Conservation (phyloP, 306 rosid species). For the Vigna mungo region DNA sequence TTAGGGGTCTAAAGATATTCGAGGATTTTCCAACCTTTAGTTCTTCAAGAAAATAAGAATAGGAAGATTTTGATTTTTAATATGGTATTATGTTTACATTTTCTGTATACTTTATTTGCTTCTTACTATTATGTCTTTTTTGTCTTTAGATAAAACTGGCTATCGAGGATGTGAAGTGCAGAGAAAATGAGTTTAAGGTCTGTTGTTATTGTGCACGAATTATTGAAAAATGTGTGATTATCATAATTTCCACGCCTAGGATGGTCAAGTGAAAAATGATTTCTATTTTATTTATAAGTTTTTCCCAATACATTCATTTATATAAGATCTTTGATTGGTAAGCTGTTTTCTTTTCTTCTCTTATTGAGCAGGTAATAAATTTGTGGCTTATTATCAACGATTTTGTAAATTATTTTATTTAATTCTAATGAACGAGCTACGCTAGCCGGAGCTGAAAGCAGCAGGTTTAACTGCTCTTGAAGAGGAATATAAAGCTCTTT, state of each 20-base stretch:
- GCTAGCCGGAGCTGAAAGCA: constrained; percentile 71
- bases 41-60: constrained; percentile 13
- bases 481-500: constrained; percentile 72
- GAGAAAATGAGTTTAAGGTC: constrained; percentile 69
- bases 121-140: constrained; percentile 36
- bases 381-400: constrained; percentile 26
- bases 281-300: not conserved
- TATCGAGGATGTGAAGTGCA: constrained; percentile 64
- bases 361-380: constrained; percentile 4
- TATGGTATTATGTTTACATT: not conserved
- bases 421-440: constrained; percentile 43
- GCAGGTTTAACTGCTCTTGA: constrained; percentile 67
- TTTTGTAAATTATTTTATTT: constrained; percentile 27
- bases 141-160: constrained; percentile 64
- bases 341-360: constrained; percentile 1
- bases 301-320: not conserved
- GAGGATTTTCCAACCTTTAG: constrained; percentile 2
- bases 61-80: constrained; percentile 18
- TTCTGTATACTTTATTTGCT: constrained; percentile 19
- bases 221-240: constrained; percentile 5
- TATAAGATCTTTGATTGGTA: constrained; percentile 6
- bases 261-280: constrained; percentile 14
- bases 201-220: constrained; percentile 43
- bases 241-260: constrained; percentile 10
- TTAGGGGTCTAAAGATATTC: constrained; percentile 10